Base-by-base conservation (phyloP, 2,329 filamentous ascomycete species). In the Cytospora chrysosperma region DNA sequence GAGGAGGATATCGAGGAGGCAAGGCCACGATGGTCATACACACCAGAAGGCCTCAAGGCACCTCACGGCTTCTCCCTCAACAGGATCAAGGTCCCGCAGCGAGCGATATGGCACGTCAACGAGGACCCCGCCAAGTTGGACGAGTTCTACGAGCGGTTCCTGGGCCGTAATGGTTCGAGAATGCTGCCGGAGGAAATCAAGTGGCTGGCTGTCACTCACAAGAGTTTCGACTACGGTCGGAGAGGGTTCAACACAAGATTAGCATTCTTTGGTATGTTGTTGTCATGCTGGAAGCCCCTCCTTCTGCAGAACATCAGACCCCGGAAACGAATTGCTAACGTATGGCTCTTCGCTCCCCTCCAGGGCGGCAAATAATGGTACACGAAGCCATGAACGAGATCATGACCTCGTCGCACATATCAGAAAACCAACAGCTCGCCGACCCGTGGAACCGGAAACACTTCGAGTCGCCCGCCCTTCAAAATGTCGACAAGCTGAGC, bases 151-250 rank as follows among this genome's bases (percentile, higher is more conserved):
- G 82, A 85, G 68, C 82, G 82, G 59, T 84, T 98, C 69, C 78
- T 98, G 61, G 94, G 93, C 7, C 81, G 81, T 54, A 87, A 84
- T 53, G 91, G 91, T 63, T 85, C 90, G 69, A 85, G 84, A 70
- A 75, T 95, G 74, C 81, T 99, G 63, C 88, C 90, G 2, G 93
- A 97, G 19, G 94, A 99, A 78, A 82, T 95, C 67, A 98, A 97
- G 79, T 99, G 95, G 95, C 81, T 98, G 72, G 93, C 93, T 32
- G 86, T 99, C 62, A 99, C 95, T 68, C 95, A 98, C 77, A 98
- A 98, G 85, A 97, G 93, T 77, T 98, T 97, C 73, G 94, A 99
- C 74, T 93, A 98, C 73, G 95, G 93, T 59, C 84, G 92, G 72
- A 88, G 93, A 81, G 94, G 94, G 1, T 97, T 94, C 79, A 99